Evolutionary conservation across 1,284 basidiomycete species (phyloP).

Genomic region (Marasmius sp.): DNA sequence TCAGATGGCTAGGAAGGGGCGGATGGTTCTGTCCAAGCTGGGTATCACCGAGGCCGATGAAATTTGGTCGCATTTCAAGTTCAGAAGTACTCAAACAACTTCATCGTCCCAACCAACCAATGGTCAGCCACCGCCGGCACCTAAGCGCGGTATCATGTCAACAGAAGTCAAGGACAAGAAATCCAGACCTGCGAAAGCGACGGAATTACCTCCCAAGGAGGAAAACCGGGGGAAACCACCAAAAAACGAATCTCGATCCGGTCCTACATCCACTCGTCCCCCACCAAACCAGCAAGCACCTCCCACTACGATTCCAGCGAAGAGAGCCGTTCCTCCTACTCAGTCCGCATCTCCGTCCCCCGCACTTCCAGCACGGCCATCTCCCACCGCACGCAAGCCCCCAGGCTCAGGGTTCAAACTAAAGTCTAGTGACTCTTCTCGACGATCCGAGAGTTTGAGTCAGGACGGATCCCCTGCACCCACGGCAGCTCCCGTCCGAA

Average conservation of each 20-base stretch:
- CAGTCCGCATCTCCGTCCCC: not conserved
- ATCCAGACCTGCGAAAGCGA: slow-evolving; percentile 38
- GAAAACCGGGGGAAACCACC: slow-evolving; percentile 51
- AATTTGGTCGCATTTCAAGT: slow-evolving; percentile 48
- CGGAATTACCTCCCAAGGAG: slow-evolving; percentile 45
- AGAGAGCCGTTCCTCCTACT: not conserved
- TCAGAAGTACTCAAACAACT: slow-evolving; percentile 21
- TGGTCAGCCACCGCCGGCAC: slow-evolving; percentile 11
- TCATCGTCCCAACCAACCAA: slow-evolving; percentile 3
- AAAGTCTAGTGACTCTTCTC: slow-evolving; percentile 17
- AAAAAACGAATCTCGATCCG: slow-evolving; percentile 8
- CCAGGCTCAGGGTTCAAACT: slow-evolving; percentile 52
- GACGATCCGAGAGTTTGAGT: slow-evolving; percentile 18
- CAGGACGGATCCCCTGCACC: not conserved
- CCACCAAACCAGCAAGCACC: not conserved
- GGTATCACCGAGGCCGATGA: slow-evolving; percentile 57
- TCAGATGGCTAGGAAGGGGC: slow-evolving; percentile 48
- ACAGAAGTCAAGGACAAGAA: slow-evolving; percentile 47
- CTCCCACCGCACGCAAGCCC: slow-evolving; percentile 27
- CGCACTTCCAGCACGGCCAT: slow-evolving; percentile 12
- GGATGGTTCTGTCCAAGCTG: slow-evolving; percentile 43
- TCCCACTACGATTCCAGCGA: slow-evolving; percentile 7
- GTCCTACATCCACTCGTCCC: slow-evolving; percentile 15
- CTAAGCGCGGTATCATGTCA: slow-evolving; percentile 43
- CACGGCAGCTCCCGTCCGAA: not conserved